Conservation (phyloP, 2,329 filamentous ascomycete species). For the Cercospora beticola region DNA sequence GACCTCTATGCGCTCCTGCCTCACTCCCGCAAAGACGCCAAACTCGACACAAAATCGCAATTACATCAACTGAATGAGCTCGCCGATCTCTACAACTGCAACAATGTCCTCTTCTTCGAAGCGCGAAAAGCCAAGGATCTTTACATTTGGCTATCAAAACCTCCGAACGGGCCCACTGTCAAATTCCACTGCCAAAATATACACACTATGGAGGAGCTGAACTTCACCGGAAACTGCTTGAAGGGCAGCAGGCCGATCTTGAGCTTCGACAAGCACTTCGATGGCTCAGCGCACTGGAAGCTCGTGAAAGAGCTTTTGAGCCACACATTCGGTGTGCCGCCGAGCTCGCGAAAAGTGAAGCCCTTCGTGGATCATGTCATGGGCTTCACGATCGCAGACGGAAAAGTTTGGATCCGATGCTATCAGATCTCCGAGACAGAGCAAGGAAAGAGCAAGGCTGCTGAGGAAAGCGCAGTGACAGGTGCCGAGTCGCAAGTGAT, state of each 20-base stretch:
- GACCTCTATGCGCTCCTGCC: slow-evolving; percentile 87
- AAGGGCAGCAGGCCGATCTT: slow-evolving; percentile 90
- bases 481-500: slow-evolving; percentile 44
- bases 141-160: slow-evolving; percentile 89
- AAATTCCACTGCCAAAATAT: slow-evolving; percentile 74
- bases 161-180: slow-evolving; percentile 76
- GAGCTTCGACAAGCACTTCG: slow-evolving; percentile 84
- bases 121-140: slow-evolving; percentile 91
- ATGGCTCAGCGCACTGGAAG: slow-evolving; percentile 67
- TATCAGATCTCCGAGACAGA: slow-evolving; percentile 91
- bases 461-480: slow-evolving; percentile 33
- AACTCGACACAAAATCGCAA: slow-evolving; percentile 93
- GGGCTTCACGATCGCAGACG: slow-evolving; percentile 84
- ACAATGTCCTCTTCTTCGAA: slow-evolving; percentile 93
- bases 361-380: slow-evolving; percentile 96
- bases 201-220: slow-evolving; percentile 94
- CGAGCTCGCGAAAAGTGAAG: slow-evolving; percentile 83
- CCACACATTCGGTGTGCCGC: slow-evolving; percentile 89
- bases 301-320: slow-evolving; percentile 87
- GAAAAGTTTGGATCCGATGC: slow-evolving; percentile 92
- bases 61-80: slow-evolving; percentile 76
- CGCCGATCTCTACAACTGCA: slow-evolving; percentile 82
- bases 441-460: slow-evolving; percentile 53
- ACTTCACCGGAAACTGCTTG: slow-evolving; percentile 94
- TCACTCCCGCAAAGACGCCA: slow-evolving; percentile 89